Conservation (phyloP, 306 rosid genomes). For the Rubus parviflorus region DNA sequence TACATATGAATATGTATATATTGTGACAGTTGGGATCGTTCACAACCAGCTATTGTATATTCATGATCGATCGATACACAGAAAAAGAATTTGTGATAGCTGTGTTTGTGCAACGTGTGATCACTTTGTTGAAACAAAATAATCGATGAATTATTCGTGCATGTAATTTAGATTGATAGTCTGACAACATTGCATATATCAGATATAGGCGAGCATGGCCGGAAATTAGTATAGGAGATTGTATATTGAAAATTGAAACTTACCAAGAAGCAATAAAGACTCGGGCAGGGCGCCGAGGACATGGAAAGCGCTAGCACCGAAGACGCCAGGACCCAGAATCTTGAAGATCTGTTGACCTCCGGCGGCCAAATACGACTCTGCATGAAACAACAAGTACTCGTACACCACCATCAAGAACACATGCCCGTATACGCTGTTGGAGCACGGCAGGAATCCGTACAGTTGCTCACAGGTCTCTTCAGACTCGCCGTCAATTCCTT, state of each 20-base stretch:
- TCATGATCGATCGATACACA: not conserved
- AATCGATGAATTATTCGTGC: not conserved
- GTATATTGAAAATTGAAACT: not conserved
- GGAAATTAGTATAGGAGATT: not conserved
- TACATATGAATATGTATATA: not conserved
- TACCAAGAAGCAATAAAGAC: conserved; percentile 59
- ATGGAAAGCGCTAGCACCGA: conserved; percentile 62
- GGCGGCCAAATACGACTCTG: conserved; percentile 50
- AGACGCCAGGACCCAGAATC: conserved; percentile 62
- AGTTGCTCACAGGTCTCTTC: conserved; percentile 37
- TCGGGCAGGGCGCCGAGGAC: conserved; percentile 66
- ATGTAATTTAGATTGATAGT: not conserved
- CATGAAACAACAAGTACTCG: conserved; percentile 55
- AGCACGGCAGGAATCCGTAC: conserved; percentile 65
- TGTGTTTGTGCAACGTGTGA: not conserved
- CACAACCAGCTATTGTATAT: not conserved
- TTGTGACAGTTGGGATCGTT: not conserved
- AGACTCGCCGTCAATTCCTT: not conserved
- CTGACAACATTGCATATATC: not conserved
- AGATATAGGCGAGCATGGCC: not conserved
- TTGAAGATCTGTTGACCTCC: conserved; percentile 56
- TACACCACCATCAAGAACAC: conserved; percentile 52
- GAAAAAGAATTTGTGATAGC: not conserved
- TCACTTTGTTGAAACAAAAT: not conserved
- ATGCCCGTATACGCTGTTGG: conserved; percentile 42